Evolutionary conservation across 352 stramenopile genomes (phyloP), one percentile per base, ranked within the genome.

Genomic region (Globisporangium nodosum): DNA sequence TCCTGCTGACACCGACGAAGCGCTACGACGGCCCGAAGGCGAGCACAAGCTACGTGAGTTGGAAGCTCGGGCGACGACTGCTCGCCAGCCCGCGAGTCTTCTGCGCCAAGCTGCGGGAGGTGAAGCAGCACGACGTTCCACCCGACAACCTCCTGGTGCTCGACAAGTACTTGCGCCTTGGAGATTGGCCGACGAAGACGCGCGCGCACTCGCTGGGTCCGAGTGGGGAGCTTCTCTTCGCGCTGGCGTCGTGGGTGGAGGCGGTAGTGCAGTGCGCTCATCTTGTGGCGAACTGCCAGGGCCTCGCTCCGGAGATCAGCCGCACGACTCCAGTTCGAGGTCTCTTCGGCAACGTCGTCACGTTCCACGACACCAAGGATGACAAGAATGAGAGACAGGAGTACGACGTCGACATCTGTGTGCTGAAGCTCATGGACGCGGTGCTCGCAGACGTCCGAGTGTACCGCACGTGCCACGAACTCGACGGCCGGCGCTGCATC

Each of bases 1-100:
- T 94, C 18, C 51, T 94, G 5, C 65, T 96, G 13, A 94, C 85
- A 11, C 87, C 87, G 12, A 65, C 51, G 0, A 87, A 88, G 37
- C 52, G 56, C n/a, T 96, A 89, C 53, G 70, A 77, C 12, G 74
- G 72, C 3, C 83, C 85, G 8, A 74, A 74, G 11, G 49, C 65
- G 1, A 56, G 45, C 1, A 74, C 72, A 13, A 87, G 68, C 45
- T 70, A 69, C 7, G 77, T 93, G 43, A 93, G 80, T 40, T 96
- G 87, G 85, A 70, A 69, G 11, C 63, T 94, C 3, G 80, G 74
- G 15, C 55, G 69, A 51, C 63, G 78, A 5, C 67, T 96, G 49
- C 63, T 92, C 8, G 68, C 64, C 2, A 71, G 73, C 9, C 76
- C 74, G 5, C 24, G 21, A 0, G 78, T 86, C 46, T 74, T 96